These are phyloP conservation scores for Colletotrichum sp. DNA, from an alignment of 2,329 filamentous ascomycete genomes.

Conservation along the genomic window DNA sequence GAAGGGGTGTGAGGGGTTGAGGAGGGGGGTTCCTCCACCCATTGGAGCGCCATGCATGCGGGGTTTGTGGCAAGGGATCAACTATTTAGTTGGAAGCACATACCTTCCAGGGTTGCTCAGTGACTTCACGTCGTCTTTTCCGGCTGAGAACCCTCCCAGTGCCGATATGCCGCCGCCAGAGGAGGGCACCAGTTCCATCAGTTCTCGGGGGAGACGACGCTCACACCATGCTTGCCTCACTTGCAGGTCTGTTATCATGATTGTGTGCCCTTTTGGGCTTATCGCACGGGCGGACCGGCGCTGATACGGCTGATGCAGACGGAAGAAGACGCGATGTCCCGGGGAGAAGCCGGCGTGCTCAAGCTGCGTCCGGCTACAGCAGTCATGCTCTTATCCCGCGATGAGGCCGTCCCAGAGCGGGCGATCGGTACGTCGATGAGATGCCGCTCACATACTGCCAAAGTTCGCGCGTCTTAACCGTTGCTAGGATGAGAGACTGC, in stretches of 20 bases:
- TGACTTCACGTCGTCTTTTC: slow-evolving; percentile 2
- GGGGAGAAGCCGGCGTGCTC: slow-evolving; percentile 57
- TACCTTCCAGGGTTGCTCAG: neutral
- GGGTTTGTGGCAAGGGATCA: neutral
- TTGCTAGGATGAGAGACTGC: slow-evolving; percentile 53
- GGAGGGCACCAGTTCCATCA: slow-evolving; percentile 24
- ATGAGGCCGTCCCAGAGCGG: slow-evolving; percentile 41
- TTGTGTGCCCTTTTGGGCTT: neutral
- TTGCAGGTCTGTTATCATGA: slow-evolving; percentile 43
- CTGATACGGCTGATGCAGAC: slow-evolving; percentile 27
- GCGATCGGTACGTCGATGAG: slow-evolving; percentile 43
- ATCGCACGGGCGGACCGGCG: neutral
- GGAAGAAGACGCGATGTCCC: slow-evolving; percentile 57
- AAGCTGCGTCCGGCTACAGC: slow-evolving; percentile 52
- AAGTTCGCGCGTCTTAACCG: neutral
- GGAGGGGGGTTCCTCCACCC: neutral
- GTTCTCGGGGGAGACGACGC: slow-evolving; percentile 38
- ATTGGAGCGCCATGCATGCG: slow-evolving; percentile 1
- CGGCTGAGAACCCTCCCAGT: slow-evolving; percentile 8
- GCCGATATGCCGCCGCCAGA: slow-evolving; percentile 35
- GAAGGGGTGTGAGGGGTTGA: neutral
- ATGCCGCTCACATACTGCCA: neutral
- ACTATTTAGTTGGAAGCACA: slow-evolving; percentile 13
- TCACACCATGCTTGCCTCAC: slow-evolving; percentile 50
- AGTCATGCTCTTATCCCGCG: slow-evolving; percentile 50